A percentile compares a stretch with the other conserved stretches of the same genome.
These are phyloP conservation scores for Linderniella brevidens DNA, from an alignment of 257 asterid genomes.

Conservation along the genomic window DNA sequence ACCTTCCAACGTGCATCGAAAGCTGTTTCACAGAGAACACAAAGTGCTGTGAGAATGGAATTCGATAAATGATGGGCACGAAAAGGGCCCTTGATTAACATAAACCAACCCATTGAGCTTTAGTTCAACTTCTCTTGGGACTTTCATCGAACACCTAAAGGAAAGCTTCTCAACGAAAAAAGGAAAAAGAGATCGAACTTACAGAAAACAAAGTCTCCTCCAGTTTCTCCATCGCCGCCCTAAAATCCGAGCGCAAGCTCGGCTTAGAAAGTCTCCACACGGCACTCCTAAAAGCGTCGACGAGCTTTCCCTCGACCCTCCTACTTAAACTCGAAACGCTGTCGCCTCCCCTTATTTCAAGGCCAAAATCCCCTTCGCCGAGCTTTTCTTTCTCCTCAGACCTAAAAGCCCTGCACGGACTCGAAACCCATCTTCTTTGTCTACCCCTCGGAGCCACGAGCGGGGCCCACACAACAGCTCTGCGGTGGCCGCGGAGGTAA, in stretches of 20 bases:
- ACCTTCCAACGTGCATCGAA: conserved; percentile 73
- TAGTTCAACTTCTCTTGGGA: neutral
- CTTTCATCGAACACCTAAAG: neutral
- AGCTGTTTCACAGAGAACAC: conserved; percentile 20
- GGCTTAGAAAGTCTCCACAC: conserved; percentile 86
- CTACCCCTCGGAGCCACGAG: conserved; percentile 16
- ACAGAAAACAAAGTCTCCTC: conserved; percentile 61
- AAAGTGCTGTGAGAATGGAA: conserved; percentile 9
- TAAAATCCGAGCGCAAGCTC: conserved; percentile 35
- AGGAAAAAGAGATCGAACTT: conserved; percentile 11
- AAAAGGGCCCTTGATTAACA: neutral
- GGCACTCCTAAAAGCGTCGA: conserved; percentile 35
- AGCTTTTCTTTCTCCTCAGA: conserved; percentile 24
- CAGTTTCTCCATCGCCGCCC: conserved; percentile 54
- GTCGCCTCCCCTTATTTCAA: conserved; percentile 8
- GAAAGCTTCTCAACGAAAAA: neutral
- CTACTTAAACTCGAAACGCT: conserved; percentile 9
- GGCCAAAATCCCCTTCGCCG: conserved; percentile 13
- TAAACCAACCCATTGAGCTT: neutral
- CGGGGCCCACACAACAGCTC: conserved; percentile 13
- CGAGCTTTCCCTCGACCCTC: conserved; percentile 19
- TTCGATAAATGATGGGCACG: neutral
- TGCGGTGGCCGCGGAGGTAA: conserved; percentile 24
- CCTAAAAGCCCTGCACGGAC: conserved; percentile 59
- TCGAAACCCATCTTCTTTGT: conserved; percentile 15